Percentiles rank a stretch among this genome's conserved stretches.
These are phyloP conservation scores for Spathaspora girioi DNA, from an alignment of 805 yeast species.

Conservation along the genomic window DNA sequence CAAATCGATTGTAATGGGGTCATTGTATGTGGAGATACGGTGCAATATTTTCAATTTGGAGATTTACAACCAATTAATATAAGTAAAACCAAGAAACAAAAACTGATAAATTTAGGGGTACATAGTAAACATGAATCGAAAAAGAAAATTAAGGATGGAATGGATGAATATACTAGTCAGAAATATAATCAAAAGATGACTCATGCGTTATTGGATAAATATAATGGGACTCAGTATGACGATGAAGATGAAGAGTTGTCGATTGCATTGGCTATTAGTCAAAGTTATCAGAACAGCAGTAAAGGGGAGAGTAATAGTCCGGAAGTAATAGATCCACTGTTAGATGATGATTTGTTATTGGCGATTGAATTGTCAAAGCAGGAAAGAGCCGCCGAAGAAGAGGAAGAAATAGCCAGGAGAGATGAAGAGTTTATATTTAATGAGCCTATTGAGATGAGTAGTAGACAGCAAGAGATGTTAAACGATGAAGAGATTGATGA, in stretches of 20 bases:
- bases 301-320: neutral
- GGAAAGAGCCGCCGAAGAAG: neutral
- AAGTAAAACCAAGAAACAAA: slow-evolving; percentile 10
- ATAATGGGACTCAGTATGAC: slow-evolving; percentile 38
- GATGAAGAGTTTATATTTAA: neutral
- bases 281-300: slow-evolving; percentile 15
- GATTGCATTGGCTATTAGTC: slow-evolving; percentile 41
- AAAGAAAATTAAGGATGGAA: slow-evolving; percentile 27
- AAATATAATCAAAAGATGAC: slow-evolving; percentile 19
- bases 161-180: slow-evolving; percentile 33
- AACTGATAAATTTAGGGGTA: slow-evolving; percentile 14
- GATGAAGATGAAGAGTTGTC: slow-evolving; percentile 39
- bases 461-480: neutral
- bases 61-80: slow-evolving; percentile 13
- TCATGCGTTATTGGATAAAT: slow-evolving; percentile 35
- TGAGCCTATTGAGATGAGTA: neutral
- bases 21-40: slow-evolving; percentile 35
- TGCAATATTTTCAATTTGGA: slow-evolving; percentile 49
- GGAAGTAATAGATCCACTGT: slow-evolving; percentile 6
- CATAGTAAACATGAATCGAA: slow-evolving; percentile 20
- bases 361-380: slow-evolving; percentile 17
- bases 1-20: slow-evolving; percentile 32
- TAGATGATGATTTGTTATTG: slow-evolving; percentile 28
- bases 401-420: neutral
- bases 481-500: slow-evolving; percentile 13